phyloP scores from a whole-genome alignment of 2,329 filamentous ascomycete species.

The Xylaria sp. region DNA sequence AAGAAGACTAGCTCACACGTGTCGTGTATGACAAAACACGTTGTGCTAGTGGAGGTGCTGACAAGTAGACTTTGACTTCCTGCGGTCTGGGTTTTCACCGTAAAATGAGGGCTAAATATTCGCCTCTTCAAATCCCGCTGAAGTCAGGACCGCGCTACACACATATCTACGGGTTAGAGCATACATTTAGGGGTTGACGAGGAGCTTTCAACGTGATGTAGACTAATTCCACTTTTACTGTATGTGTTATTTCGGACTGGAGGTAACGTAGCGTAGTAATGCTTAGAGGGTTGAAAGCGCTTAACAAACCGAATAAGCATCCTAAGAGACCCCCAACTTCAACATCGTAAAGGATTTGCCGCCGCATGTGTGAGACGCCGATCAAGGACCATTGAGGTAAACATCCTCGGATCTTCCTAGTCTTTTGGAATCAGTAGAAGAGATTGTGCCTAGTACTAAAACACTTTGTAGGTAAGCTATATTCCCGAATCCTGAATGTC shows the following conservation, averaged over 20 bases:
- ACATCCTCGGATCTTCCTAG: slow-evolving; percentile 4
- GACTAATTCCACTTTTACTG: background rate
- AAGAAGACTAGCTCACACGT: slow-evolving; percentile 17
- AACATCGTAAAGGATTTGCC: slow-evolving; percentile 16
- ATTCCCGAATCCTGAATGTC: slow-evolving; percentile 33
- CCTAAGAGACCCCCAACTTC: background rate
- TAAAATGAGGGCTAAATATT: slow-evolving; percentile 1
- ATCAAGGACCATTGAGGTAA: slow-evolving; percentile 22
- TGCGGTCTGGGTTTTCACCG: background rate
- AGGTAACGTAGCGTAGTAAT: slow-evolving; percentile 25
- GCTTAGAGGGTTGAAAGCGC: slow-evolving; percentile 4
- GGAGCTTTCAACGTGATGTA: too few species aligned
- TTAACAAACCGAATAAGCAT: slow-evolving; percentile 17
- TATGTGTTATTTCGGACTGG: background rate
- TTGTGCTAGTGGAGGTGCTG: background rate
- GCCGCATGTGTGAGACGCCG: slow-evolving; percentile 27
- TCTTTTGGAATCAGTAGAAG: slow-evolving; percentile 17
- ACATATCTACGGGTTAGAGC: background rate
- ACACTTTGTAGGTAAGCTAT: background rate
- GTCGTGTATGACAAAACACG: background rate
- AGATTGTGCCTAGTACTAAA: slow-evolving; percentile 2
- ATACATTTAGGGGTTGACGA: too few species aligned
- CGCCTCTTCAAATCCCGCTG: background rate
- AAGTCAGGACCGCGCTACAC: background rate
- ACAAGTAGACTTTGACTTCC: too few species aligned